phyloP scores from a whole-genome alignment of 2,329 filamentous ascomycete species.

The Monilinia vaccinii-corymbosi region DNA sequence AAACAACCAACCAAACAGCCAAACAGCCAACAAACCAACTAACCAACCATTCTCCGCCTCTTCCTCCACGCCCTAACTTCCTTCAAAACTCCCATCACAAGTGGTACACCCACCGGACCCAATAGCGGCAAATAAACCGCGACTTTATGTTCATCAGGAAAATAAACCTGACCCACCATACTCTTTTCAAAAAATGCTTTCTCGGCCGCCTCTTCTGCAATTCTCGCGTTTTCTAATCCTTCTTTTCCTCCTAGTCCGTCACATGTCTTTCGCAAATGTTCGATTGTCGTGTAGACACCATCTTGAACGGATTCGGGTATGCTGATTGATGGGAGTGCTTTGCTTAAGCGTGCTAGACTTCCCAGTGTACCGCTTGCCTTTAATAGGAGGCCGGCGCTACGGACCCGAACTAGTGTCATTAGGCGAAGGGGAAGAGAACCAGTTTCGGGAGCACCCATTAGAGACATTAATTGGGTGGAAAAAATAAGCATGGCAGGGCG shows the following conservation, averaged over 20 bases:
- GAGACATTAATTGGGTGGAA: conserved; percentile 77
- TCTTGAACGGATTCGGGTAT: conserved; percentile 82
- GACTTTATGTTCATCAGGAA: conserved; percentile 96
- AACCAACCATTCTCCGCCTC: conserved; percentile 16
- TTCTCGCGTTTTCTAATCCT: conserved; percentile 70
- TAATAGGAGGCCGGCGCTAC: conserved; percentile 74
- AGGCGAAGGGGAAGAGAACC: conserved; percentile 80
- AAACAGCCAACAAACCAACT: neutral
- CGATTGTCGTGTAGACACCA: conserved; percentile 71
- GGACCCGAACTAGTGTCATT: conserved; percentile 75
- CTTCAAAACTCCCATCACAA: conserved; percentile 75
- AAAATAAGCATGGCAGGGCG: conserved; percentile 81
- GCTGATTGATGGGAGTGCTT: conserved; percentile 78
- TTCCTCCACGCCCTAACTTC: conserved; percentile 52
- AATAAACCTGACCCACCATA: conserved; percentile 98
- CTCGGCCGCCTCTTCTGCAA: conserved; percentile 83
- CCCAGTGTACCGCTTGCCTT: conserved; percentile 89
- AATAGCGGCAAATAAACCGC: conserved; percentile 90
- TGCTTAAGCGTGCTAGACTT: conserved; percentile 78
- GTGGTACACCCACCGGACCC: conserved; percentile 81
- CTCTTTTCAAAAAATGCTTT: conserved; percentile 96
- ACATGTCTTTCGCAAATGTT: conserved; percentile 70
- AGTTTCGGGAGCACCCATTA: conserved; percentile 74
- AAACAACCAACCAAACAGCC: no score
- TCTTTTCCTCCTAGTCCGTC: conserved; percentile 54